Base-by-base conservation (phyloP, 495 filamentous ascomycete genomes). In the Xylaria grammica region DNA sequence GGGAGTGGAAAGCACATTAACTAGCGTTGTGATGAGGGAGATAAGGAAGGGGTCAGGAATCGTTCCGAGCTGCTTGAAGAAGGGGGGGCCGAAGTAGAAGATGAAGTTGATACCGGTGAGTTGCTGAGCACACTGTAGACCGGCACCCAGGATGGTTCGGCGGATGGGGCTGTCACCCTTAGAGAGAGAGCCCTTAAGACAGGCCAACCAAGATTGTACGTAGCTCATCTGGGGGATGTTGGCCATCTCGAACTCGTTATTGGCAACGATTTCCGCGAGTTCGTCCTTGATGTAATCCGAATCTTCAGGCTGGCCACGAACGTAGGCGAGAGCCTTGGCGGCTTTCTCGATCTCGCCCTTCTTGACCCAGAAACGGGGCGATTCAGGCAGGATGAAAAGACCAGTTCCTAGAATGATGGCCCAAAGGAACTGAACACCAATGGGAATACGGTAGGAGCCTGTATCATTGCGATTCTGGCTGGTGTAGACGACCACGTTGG, bases 1-100 rank as follows among this genome's bases (percentile, higher is more conserved):
- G 42, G 90, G 83, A 5, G 91, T 94, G 49, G 87, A 90, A 68
- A 82, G 84, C 57, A 92, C 89, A 65, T 92, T 93, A 67, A 92
- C 88, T 20, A 87, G 78, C 26, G 89, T 89, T 34, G 90, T 92
- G 77, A 92, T 87, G 30, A 91, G 78, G 26, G 85, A 81, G 75
- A 91, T 91, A 67, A 89, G 74, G 83, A 91, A 90, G 9, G 86
- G 79, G 74, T 89, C 85, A 20, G 67, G 62, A 72, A 88, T 84
- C 27, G 84, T 79, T 54, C 86, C 86, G 10, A 87, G 78, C 49
- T 85, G 79, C 70, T 84, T 74, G 78, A 90, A 88, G 79, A 89
- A 90, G 11, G 83, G 82, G 6, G 89, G 89, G 29, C 88, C 88
- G 70, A 87, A 91, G 77, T 90, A 91, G 79, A 87, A 79, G 67